Evolutionary conservation across 768 basidiomycete species (phyloP), one percentile per base, ranked within the genome.

Genomic region (Suillus fuscotomentosus): DNA sequence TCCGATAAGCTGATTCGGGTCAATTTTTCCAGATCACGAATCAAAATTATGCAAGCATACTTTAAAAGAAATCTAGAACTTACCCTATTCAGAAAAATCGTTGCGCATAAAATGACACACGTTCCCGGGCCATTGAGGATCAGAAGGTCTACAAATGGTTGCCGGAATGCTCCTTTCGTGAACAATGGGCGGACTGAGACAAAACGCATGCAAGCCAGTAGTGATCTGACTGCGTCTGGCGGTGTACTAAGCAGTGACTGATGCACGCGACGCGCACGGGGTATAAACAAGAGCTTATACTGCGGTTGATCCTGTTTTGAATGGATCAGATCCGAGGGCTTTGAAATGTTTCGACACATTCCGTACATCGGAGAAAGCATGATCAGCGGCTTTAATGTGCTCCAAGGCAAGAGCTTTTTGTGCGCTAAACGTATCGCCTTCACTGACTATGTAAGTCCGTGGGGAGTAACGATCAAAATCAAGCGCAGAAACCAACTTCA

Each of bases 41-140:
- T 57, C 45, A 24, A 24, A 6, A 59, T 59, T 13, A 59, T 59
- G 57, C 41, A 17, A 59, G 39, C 14, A 59, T 27, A 17, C 11
- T 24, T 59, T 10, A 24, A 11, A 59, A 27, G 39, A 42, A 24
- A 59, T 63, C 5, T 47, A 57, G 51, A 15, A 79, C 86, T 69
- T 73, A 92, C 95, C 75, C 85, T 87, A 68, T 89, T 90, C 50
- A 94, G 63, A 71, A 87, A 89, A 15, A 87, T 83, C 0, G 91
- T 87, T 17, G 84, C 64, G 64, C 90, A 93, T 7, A 99, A 81
- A 6, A 90, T 79, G 41, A 96, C 86, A 73, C 94, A 96, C 7
- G 97, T 98, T 17, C 97, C 97, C 0, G 97, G 97, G 2, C 97
- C 97, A 75, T 99, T 99, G 36, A 99, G 76, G 60, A 99, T 78